Percentiles rank a stretch among this genome's conserved stretches.
Conservation (phyloP, 2,329 filamentous ascomycete genomes). For the Ophiostoma piceae region DNA sequence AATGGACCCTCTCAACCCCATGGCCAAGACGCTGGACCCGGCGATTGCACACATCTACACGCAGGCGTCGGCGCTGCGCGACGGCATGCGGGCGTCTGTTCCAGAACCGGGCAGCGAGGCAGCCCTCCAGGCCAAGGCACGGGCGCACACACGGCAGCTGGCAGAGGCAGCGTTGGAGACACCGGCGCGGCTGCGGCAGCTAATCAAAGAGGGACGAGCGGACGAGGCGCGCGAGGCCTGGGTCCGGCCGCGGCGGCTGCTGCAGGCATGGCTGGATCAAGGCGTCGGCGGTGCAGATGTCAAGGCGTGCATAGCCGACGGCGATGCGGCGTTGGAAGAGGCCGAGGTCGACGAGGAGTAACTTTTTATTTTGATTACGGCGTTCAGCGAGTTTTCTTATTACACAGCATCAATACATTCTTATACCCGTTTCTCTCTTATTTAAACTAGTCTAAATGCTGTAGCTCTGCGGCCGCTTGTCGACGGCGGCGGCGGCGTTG, state of each 20-base stretch:
- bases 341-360: neutral
- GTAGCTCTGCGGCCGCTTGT: neutral
- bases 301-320: conserved; percentile 48
- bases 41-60: conserved; percentile 71
- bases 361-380: neutral
- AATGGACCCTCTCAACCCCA: conserved; percentile 73
- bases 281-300: conserved; percentile 53
- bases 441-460: neutral
- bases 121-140: conserved; percentile 36
- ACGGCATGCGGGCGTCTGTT: conserved; percentile 45
- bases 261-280: conserved; percentile 50
- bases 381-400: conserved; percentile 5
- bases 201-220: conserved; percentile 55
- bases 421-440: neutral
- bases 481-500: neutral
- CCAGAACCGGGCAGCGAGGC: conserved; percentile 42
- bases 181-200: conserved; percentile 52
- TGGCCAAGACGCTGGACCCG: conserved; percentile 65
- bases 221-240: conserved; percentile 57
- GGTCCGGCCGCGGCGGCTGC: conserved; percentile 48
- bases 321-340: conserved; percentile 42
- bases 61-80: conserved; percentile 51
- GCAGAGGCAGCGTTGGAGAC: conserved; percentile 59
- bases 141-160: conserved; percentile 47
- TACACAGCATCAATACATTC: neutral